Evolutionary conservation across 2,329 filamentous ascomycete species (phyloP).

Genomic region (Colletotrichum tamarilloi): DNA sequence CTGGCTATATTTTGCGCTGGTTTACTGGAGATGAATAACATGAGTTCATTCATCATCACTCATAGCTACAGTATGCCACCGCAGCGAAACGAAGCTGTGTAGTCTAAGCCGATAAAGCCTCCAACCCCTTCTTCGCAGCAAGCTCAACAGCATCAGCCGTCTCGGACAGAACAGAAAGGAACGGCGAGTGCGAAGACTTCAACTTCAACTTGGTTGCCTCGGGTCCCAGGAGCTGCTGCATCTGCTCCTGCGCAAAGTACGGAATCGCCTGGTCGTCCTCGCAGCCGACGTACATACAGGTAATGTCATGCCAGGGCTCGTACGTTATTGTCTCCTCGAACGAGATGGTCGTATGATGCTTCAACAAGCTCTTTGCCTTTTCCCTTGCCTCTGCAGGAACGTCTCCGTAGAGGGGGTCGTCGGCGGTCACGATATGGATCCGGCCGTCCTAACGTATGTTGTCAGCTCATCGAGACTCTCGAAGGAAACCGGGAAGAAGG

Average conservation of each 20-base stretch:
- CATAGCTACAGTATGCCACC: too few species aligned
- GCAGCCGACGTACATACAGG: slow-evolving; percentile 40
- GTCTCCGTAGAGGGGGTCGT: slow-evolving; percentile 40
- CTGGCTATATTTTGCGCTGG: too few species aligned
- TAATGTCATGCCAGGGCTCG: slow-evolving; percentile 43
- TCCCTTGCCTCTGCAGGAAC: slow-evolving; percentile 23
- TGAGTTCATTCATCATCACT: too few species aligned
- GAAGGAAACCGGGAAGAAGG: too few species aligned
- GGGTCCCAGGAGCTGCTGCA: slow-evolving; percentile 25
- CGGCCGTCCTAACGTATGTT: slow-evolving; percentile 23
- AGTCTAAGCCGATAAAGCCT: neutral
- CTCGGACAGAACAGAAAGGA: slow-evolving; percentile 9
- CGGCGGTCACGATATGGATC: neutral
- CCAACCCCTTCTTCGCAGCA: neutral
- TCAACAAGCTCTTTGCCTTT: slow-evolving; percentile 18
- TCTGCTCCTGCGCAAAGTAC: slow-evolving; percentile 35
- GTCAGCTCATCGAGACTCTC: slow-evolving; percentile 11
- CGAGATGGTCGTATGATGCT: slow-evolving; percentile 27
- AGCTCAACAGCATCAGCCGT: slow-evolving; percentile 18
- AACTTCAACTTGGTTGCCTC: neutral
- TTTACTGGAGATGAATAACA: too few species aligned
- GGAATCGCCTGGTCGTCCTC: slow-evolving; percentile 40
- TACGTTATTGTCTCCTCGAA: slow-evolving; percentile 36
- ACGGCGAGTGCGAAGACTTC: slow-evolving; percentile 20
- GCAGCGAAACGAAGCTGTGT: too few species aligned